Conservation (phyloP, 2,329 filamentous ascomycete species). For the Diaporthe eres region DNA sequence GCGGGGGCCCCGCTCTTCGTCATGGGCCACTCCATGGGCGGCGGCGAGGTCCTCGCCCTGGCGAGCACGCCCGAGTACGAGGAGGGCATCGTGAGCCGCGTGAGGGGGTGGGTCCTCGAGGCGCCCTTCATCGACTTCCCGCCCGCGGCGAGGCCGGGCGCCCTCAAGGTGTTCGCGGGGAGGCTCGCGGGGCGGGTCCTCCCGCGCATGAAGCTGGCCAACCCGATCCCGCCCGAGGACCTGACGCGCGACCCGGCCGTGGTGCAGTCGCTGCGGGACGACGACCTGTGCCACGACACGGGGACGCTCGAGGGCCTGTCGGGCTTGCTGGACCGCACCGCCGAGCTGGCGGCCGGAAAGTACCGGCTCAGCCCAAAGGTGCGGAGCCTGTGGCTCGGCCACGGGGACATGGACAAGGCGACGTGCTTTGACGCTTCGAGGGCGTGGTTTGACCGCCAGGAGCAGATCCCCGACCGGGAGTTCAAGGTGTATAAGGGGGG, state of each 20-base stretch:
- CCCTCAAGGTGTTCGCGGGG: conserved; percentile 75
- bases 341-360: conserved; percentile 69
- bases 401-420: conserved; percentile 82
- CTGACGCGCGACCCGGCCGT: conserved; percentile 78
- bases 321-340: conserved; percentile 82
- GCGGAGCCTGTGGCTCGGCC: conserved; percentile 77
- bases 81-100: conserved; percentile 65
- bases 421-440: conserved; percentile 76
- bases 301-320: conserved; percentile 88
- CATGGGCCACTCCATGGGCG: conserved; percentile 93
- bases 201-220: conserved; percentile 76
- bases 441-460: conserved; percentile 71
- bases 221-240: conserved; percentile 74
- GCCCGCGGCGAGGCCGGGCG: conserved; percentile 73
- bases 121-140: conserved; percentile 85
- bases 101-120: conserved; percentile 83
- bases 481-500: conserved; percentile 83
- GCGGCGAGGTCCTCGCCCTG: conserved; percentile 79
- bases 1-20: conserved; percentile 78
- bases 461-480: conserved; percentile 74
- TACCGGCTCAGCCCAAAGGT: conserved; percentile 67
- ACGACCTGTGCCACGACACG: conserved; percentile 83
- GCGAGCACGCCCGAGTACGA: conserved; percentile 65
- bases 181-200: conserved; percentile 77
- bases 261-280: conserved; percentile 71